These are phyloP conservation scores for Amaranthus cruentus DNA, from an alignment of 148 eudicot genomes.

Conservation along the genomic window DNA sequence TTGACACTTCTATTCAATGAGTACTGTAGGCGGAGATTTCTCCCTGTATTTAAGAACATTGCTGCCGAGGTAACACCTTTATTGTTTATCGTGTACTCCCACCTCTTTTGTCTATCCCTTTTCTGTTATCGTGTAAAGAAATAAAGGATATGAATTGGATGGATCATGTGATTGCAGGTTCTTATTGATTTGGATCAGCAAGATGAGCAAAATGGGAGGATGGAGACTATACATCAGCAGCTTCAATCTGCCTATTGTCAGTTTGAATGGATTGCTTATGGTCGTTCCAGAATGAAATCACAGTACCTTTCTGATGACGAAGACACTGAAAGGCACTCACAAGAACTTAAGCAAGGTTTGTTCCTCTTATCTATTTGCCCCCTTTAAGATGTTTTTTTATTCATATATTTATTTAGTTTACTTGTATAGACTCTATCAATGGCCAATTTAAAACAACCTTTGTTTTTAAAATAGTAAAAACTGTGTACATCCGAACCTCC, in stretches of 20 bases:
- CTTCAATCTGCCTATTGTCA: conserved; percentile 61
- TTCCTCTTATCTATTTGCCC: background rate
- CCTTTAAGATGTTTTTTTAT: too few species aligned
- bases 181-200: conserved; percentile 77
- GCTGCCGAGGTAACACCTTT: conserved; percentile 58
- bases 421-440: too few species aligned
- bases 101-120: background rate
- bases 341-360: conserved; percentile 29
- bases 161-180: conserved; percentile 34
- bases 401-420: too few species aligned
- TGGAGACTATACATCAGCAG: conserved; percentile 49
- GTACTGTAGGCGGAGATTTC: conserved; percentile 77
- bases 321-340: conserved; percentile 24
- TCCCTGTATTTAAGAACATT: conserved; percentile 41
- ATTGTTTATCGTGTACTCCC: background rate
- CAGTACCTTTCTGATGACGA: conserved; percentile 23
- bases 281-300: conserved; percentile 16
- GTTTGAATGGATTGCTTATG: conserved; percentile 29
- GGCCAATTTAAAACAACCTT: background rate
- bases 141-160: background rate
- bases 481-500: too few species aligned
- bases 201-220: conserved; percentile 53
- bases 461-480: background rate
- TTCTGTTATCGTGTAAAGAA: background rate
- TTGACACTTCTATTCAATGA: conserved; percentile 65